Base-by-base conservation (phyloP, 2,329 filamentous ascomycete species). In the Aspergillus niger region DNA sequence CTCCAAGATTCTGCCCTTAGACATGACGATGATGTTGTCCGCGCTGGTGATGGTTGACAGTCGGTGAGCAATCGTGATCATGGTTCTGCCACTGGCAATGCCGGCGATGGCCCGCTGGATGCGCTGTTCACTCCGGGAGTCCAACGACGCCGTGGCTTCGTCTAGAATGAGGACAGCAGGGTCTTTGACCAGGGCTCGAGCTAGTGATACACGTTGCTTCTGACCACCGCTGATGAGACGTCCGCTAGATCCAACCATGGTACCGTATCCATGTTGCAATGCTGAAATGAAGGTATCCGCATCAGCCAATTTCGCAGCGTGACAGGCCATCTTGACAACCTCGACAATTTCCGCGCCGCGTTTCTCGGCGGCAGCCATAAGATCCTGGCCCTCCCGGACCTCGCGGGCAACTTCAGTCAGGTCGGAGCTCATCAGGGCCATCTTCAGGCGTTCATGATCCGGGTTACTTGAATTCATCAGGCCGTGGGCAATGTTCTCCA, bases 131-230 rank as follows among this genome's bases (percentile, higher is more conserved):
- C 90, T 92, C 70, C 91, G 90, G 6, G 92, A 94, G 71, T 97
- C 93, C 0, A 97, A 83, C 5, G 91, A 91, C 36, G 89, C 92
- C 0, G 93, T 97, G 1, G 93, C 93, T 76, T 97, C 93, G 65
- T 97, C 93, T 3, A 97, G 86, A 1, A 97, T 85, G 1, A 97
- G 83, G 70, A 97, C 83, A 78, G 90, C 91, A 0, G 91, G 92
- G 66, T 96, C 87, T 3, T 88, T 91, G 17, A 96, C 88, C 52
- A 96, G 84, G 28, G 91, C 91, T 63, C 91, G 82, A 3, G 92
- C 91, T 72, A 96, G 95, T 5, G 91, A 90, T 66, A 96, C 92
- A 64, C 93, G 89, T 76, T 97, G 93, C 74, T 95, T 94, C 77
- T 97, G 92, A n/a, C 92, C 92, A 72, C 93, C 92, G 54, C 89